Percentiles rank a stretch among this genome's conserved stretches.
Conservation (phyloP, 305 asterid genomes). For the Solanum hybrid region DNA sequence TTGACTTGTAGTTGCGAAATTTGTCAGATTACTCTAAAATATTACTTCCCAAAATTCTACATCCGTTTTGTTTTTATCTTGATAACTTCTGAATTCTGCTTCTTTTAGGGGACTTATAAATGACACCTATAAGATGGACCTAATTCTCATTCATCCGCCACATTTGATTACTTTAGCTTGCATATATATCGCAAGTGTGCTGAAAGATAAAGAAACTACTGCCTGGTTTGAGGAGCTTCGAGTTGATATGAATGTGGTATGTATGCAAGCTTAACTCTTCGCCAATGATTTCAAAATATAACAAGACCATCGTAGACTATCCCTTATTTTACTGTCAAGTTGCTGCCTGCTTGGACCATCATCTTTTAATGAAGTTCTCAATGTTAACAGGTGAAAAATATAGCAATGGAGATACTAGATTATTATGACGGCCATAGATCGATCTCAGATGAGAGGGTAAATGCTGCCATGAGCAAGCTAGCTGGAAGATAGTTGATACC, state of each 20-base stretch:
- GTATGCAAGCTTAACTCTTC: not conserved
- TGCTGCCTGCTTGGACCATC: not conserved
- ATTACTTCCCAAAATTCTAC: not conserved
- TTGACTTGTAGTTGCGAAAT: too few relatives aligned
- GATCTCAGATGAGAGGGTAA: conserved; percentile 66
- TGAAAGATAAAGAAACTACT: conserved; percentile 78
- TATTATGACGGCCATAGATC: conserved; percentile 71
- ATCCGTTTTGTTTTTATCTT: not conserved
- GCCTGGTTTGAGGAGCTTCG: conserved; percentile 99
- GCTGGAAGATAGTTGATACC: conserved; percentile 18
- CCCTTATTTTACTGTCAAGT: not conserved
- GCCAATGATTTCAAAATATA: not conserved
- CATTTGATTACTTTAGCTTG: conserved; percentile 87
- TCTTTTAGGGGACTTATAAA: conserved; percentile 77
- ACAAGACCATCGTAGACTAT: not conserved
- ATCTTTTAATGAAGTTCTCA: not conserved
- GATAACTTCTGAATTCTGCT: not conserved
- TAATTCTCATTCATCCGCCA: conserved; percentile 85
- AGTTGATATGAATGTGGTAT: conserved; percentile 87
- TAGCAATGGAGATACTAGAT: conserved; percentile 92
- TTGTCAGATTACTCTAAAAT: too few relatives aligned
- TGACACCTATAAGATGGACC: conserved; percentile 93
- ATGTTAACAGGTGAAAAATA: conserved; percentile 75
- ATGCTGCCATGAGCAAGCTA: conserved; percentile 64
- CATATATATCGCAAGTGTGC: conserved; percentile 78